A percentile compares a stretch with the other conserved stretches of the same genome.
These are phyloP conservation scores for Daldinia caldariorum DNA, from an alignment of 495 filamentous ascomycete genomes.

Conservation along the genomic window DNA sequence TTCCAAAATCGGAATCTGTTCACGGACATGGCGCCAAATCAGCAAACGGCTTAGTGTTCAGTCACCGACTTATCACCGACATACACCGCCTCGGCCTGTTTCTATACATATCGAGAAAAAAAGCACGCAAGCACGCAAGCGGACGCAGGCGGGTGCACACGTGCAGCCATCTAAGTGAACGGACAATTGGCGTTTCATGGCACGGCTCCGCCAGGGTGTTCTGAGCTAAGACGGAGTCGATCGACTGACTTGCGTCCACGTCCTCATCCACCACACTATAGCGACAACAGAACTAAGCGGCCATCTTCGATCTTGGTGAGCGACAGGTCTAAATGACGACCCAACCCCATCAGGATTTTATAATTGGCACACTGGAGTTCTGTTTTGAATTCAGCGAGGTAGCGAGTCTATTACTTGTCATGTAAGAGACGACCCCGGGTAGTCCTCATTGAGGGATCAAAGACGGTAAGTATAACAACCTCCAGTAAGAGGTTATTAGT, in stretches of 20 bases:
- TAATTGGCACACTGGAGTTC: constrained; percentile 6
- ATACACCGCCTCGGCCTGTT: constrained; percentile 18
- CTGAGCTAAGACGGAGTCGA: constrained; percentile 1
- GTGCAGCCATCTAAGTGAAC: constrained; percentile 3
- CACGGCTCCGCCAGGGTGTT: constrained; percentile 29
- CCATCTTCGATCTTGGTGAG: constrained; percentile 3
- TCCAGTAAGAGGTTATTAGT: background rate
- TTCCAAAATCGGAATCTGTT: background rate
- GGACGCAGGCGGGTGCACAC: background rate
- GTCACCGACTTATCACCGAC: constrained; percentile 5
- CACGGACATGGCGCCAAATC: background rate
- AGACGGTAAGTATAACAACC: background rate
- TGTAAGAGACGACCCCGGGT: background rate
- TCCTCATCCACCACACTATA: background rate
- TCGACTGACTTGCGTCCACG: constrained; percentile 9
- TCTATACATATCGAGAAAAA: constrained; percentile 1
- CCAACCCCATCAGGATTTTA: background rate
- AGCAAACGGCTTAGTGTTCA: background rate
- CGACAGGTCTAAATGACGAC: constrained; percentile 21
- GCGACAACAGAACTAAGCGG: constrained; percentile 28
- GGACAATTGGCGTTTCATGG: background rate
- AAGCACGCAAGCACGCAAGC: constrained; percentile 1
- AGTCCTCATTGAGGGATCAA: background rate
- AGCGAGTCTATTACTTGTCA: background rate
- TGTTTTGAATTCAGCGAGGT: constrained; percentile 10